These are phyloP conservation scores for Ceriops tagal DNA, from an alignment of 345 rosid genomes.

Conservation along the genomic window DNA sequence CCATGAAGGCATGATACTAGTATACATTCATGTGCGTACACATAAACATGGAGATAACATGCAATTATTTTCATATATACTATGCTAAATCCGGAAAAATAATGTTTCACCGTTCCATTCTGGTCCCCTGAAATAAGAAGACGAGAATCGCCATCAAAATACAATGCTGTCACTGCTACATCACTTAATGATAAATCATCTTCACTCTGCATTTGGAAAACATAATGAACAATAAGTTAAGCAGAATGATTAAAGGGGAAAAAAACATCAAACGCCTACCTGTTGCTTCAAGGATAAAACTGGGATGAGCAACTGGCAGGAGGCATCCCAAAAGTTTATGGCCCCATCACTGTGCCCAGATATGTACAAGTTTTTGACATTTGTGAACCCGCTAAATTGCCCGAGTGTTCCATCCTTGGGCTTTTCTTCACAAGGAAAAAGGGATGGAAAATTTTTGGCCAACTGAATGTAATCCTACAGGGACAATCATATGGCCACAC, in stretches of 20 bases:
- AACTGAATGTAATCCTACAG: conserved; percentile 57
- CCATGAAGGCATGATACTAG: too few relatives aligned
- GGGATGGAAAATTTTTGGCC: conserved; percentile 49
- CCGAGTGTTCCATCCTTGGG: conserved; percentile 47
- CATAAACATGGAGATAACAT: too few relatives aligned
- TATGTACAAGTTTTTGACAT: conserved; percentile 69
- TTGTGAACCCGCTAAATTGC: conserved; percentile 61
- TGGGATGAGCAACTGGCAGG: conserved; percentile 63
- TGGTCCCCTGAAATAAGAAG: conserved; percentile 80
- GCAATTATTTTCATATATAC: neutral
- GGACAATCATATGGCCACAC: conserved; percentile 8
- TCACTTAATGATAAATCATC: conserved; percentile 63
- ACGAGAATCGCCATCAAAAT: conserved; percentile 50
- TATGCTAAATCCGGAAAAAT: conserved; percentile 4
- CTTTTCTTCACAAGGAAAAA: conserved; percentile 52
- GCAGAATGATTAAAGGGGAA: neutral
- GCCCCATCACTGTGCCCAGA: conserved; percentile 87
- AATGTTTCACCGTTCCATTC: conserved; percentile 56
- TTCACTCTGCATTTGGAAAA: conserved; percentile 51
- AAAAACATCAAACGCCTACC: conserved; percentile 30
- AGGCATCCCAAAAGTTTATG: conserved; percentile 75
- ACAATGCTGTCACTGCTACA: conserved; percentile 54
- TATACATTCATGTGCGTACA: too few relatives aligned
- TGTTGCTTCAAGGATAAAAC: conserved; percentile 65
- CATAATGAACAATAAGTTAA: neutral